Base-by-base conservation (phyloP, 192 early-diverging fungal species). In the Backusella australiensis region DNA sequence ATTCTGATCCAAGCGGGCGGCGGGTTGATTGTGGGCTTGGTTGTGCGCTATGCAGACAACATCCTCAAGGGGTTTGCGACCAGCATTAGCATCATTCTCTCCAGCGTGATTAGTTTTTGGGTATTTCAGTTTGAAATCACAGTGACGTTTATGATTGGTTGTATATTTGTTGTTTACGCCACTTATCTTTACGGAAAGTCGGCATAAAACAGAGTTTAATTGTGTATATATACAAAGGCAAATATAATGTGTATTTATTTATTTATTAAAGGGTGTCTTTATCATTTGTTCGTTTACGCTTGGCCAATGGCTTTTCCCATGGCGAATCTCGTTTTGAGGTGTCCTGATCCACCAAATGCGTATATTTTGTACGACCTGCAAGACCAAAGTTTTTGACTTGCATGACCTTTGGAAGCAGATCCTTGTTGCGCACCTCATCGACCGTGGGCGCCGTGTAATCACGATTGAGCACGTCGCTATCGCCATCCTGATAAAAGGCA, bases 61-160 rank as follows among this genome's bases (percentile, higher is more conserved):
- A 99, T 99, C 72, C 83, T 99, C 21, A 99, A 99, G 80, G 96
- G 97, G 19, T 99, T 99, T 87, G 96, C 97, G 7, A 98, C 96
- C 8, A 96, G 95, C 63, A 89, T 99, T 52, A 95, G 96, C 38
- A 98, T 99, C 70, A 92, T 99, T 63, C 84, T 99, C 44, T 97
- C 95, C 3, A 94, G 91, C 59, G 71, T 95, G 59, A 89, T 91
- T 3, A 96, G 94, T 32, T 86, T 95, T n/a, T 92, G 86, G 46
- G 71, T 96, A 11, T 97, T 99, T 82, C 88, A 89, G 67, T 94
- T 96, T 75, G 75, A 85, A 6, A 86, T 97, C 44, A 87, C 94
- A 4, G 53, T 79, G 1, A 12, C 84, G 23, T 99, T 99, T 81
- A 67, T 92, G 1, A 14, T 90, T 7, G 97, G 97, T 17, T 81